These are phyloP conservation scores for Trematosphaeria pertusa DNA, from an alignment of 2,329 filamentous ascomycete species.

Conservation along the genomic window DNA sequence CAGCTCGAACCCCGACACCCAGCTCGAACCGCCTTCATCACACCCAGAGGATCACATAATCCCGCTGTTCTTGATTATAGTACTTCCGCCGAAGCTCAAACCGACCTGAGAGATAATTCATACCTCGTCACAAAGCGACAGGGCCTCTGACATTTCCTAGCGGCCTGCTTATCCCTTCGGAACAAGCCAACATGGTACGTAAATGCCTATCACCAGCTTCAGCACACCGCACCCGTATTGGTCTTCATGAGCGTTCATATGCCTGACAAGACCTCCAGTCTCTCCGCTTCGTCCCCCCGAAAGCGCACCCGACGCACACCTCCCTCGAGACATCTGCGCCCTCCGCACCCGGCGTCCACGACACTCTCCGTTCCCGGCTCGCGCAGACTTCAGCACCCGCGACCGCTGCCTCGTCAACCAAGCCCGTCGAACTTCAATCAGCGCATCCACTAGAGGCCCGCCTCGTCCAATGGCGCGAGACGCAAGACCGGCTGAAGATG, in stretches of 20 bases:
- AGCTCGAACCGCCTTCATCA: conserved; percentile 17
- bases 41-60: conserved; percentile 1
- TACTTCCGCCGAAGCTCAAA: too few species aligned
- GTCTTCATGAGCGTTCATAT: not conserved
- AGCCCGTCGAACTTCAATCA: conserved; percentile 61
- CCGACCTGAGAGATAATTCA: too few species aligned
- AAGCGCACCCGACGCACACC: conserved; percentile 64
- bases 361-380: conserved; percentile 87
- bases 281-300: conserved; percentile 84
- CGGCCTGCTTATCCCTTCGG: not conserved
- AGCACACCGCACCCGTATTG: not conserved
- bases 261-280: conserved; percentile 61
- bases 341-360: conserved; percentile 90
- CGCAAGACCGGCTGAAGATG: conserved; percentile 88
- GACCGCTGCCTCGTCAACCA: conserved; percentile 27
- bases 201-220: conserved; percentile 5
- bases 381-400: conserved; percentile 57
- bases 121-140: not conserved
- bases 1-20: conserved; percentile 3
- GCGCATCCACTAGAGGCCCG: conserved; percentile 91
- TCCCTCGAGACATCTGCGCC: conserved; percentile 71
- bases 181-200: conserved; percentile 3
- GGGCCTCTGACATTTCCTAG: not conserved
- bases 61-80: too few species aligned
- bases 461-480: conserved; percentile 86